Percentiles rank a stretch among this genome's conserved stretches.
phyloP scores from a whole-genome alignment of 371 early-diverging fungal species.

The Lichtheimia corymbifera region DNA sequence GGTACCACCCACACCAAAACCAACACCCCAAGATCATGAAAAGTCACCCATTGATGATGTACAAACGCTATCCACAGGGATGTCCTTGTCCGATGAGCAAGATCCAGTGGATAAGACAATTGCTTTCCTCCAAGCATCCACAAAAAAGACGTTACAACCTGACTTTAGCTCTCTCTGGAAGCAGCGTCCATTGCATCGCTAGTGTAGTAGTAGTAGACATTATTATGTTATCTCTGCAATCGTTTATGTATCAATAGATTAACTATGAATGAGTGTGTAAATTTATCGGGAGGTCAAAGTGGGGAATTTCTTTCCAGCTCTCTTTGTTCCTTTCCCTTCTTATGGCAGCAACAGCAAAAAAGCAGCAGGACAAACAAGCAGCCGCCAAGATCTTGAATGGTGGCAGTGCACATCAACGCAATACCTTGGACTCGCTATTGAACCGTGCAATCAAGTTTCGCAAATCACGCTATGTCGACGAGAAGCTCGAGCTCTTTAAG shows the following conservation, averaged over 20 bases:
- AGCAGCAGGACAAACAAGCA: conserved; percentile 2
- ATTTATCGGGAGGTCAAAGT: too few relatives aligned
- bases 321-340: not conserved
- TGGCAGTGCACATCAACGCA: conserved; percentile 19
- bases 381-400: conserved; percentile 14
- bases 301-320: not conserved
- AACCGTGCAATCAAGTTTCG: conserved; percentile 47
- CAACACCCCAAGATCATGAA: not conserved
- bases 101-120: too few relatives aligned
- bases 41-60: not conserved
- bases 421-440: conserved; percentile 29
- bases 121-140: not conserved
- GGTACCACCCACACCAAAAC: not conserved
- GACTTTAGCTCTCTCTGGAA: conserved; percentile 5
- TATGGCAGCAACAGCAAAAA: conserved; percentile 2
- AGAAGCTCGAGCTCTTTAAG: conserved; percentile 45
- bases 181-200: not conserved
- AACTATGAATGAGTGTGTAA: too few relatives aligned
- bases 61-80: not conserved
- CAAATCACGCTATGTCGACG: conserved; percentile 50
- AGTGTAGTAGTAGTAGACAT: too few relatives aligned
- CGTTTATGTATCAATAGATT: too few relatives aligned
- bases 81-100: too few relatives aligned
- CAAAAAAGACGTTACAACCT: not conserved
- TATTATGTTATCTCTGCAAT: too few relatives aligned